Evolutionary conservation across 2,329 filamentous ascomycete species (phyloP).

Genomic region (Pseudocercospora eumusae): DNA sequence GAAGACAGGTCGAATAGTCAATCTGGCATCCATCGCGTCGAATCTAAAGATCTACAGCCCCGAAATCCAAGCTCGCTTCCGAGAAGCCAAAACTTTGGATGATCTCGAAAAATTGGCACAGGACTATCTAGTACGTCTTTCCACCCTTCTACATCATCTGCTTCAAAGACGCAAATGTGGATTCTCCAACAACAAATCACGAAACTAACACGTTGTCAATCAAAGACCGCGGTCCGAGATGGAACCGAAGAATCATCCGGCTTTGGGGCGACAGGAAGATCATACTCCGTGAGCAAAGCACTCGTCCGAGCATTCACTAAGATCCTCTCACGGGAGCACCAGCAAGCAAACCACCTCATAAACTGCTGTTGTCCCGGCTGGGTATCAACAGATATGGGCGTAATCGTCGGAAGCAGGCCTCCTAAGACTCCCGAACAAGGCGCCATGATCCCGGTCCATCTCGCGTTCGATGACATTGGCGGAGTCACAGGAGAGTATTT

Average conservation of each 20-base stretch:
- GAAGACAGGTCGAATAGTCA: conserved; percentile 40
- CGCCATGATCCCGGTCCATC: conserved; percentile 39
- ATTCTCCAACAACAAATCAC: neutral
- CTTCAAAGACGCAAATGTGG: neutral
- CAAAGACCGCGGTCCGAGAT: conserved; percentile 26
- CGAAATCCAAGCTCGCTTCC: conserved; percentile 33
- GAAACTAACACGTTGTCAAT: neutral
- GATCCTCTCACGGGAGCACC: conserved; percentile 34
- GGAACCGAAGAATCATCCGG: conserved; percentile 32
- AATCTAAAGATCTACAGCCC: conserved; percentile 36
- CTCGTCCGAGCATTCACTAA: conserved; percentile 39
- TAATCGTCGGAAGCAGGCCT: conserved; percentile 33
- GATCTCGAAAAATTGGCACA: conserved; percentile 38
- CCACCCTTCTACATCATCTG: neutral
- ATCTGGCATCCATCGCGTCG: conserved; percentile 40
- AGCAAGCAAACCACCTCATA: conserved; percentile 34
- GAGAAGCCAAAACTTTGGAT: conserved; percentile 27
- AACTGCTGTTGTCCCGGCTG: conserved; percentile 45
- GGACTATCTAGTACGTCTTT: conserved; percentile 34
- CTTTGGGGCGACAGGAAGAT: conserved; percentile 34
- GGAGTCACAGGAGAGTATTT: conserved; percentile 42
- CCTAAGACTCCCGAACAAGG: conserved; percentile 42
- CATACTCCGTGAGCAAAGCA: conserved; percentile 42
- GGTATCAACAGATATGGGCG: conserved; percentile 43
- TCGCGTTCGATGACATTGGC: conserved; percentile 41